Percentiles rank a stretch among this genome's conserved stretches.
These are phyloP conservation scores for Lentinula sp. DNA, from an alignment of 768 basidiomycete genomes.

Conservation along the genomic window DNA sequence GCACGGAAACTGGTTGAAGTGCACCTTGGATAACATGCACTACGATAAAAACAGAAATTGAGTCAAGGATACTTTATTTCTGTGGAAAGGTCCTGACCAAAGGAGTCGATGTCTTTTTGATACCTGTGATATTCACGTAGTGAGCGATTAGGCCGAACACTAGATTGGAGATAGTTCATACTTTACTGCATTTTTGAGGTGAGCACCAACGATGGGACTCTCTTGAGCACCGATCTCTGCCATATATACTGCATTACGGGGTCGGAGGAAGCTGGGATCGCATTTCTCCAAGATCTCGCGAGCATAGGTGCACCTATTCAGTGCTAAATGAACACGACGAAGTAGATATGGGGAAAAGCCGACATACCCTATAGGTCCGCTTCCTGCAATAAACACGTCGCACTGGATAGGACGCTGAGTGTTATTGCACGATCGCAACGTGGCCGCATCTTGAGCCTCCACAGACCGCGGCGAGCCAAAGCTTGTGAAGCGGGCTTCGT, in stretches of 20 bases:
- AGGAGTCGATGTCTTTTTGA: background rate
- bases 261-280: background rate
- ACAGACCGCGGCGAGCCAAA: background rate
- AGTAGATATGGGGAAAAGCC: background rate
- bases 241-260: background rate
- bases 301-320: background rate
- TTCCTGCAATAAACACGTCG: background rate
- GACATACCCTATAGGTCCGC: background rate
- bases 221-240: background rate
- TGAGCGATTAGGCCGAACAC: background rate
- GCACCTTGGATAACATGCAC: background rate
- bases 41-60: background rate
- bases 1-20: background rate
- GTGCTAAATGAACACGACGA: background rate
- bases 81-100: background rate
- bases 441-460: background rate
- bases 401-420: background rate
- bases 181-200: background rate
- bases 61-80: background rate
- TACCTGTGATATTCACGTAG: background rate
- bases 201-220: background rate
- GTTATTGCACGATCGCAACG: background rate
- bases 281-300: background rate
- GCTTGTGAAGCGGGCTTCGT: background rate
- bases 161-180: background rate